Conservation (phyloP, 129 eudicot species). For the Flaveria ramosissima region DNA sequence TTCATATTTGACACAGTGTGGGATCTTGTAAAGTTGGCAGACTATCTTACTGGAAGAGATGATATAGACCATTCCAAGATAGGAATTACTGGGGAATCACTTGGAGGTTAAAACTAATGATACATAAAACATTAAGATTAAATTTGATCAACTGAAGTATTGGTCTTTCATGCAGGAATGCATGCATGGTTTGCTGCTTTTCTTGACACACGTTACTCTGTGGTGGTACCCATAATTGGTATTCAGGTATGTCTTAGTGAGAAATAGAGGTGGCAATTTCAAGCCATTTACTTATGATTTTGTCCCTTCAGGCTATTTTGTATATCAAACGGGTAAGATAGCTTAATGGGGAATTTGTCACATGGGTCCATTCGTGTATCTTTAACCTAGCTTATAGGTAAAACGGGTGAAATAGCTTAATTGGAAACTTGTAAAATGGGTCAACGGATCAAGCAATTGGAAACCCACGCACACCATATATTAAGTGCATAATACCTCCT, state of each 20-base stretch:
- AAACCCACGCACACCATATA: neutral
- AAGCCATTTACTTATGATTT: neutral
- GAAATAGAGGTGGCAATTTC: neutral
- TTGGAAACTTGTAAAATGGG: neutral
- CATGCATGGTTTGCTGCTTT: constrained; percentile 97
- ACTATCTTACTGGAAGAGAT: constrained; percentile 70
- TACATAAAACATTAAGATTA: constrained; percentile 10
- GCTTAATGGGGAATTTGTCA: neutral
- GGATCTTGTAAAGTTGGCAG: constrained; percentile 95
- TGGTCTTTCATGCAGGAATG: constrained; percentile 63
- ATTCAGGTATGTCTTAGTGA: constrained; percentile 65
- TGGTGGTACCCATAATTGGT: constrained; percentile 88
- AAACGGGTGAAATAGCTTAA: neutral
- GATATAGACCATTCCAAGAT: constrained; percentile 77
- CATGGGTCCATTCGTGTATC: neutral
- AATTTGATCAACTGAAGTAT: constrained; percentile 6
- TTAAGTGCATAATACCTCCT: neutral
- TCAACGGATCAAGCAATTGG: neutral
- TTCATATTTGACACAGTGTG: constrained; percentile 97
- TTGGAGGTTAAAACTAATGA: constrained; percentile 66
- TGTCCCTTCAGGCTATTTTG: neutral
- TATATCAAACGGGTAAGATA: too few species aligned
- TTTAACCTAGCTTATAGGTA: neutral
- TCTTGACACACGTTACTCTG: constrained; percentile 84
- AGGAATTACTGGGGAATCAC: constrained; percentile 98